Evolutionary conservation across 2,329 filamentous ascomycete genomes (phyloP), one percentile per base, ranked within the genome.

Genomic region (Claviceps sp.): DNA sequence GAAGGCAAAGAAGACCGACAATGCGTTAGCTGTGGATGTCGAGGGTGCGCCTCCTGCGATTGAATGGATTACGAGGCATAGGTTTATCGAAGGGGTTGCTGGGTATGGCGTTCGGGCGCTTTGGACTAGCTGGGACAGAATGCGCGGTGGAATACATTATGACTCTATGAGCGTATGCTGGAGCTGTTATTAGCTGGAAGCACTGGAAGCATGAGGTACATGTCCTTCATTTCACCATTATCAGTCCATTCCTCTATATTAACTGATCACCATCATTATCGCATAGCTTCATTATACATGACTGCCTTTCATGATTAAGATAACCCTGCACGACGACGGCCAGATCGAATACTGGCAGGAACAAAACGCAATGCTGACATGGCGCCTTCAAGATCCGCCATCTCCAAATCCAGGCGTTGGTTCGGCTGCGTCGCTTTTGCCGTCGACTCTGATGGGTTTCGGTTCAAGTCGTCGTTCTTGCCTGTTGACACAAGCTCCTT

Each of bases 21-120:
- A 68, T 98, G 93, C 64, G 89, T 97, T 50, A 95, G 81, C 69
- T 98, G 93, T 68, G 93, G 93, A 8, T 98, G 93, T 68, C 77
- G 87, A 63, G 91, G 91, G 1, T 97, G 91, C 68, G 80, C 87
- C 16, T 95, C 89, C 47, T 86, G 81, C 63, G 90, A 95, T 66
- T 95, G 65, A 67, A 55, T 10, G 16, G 13, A 47, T n/a, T 37
- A 47, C 11, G 39, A 51, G 43, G 30, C 7, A 7, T 22, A 1
- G 11, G 7, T 22, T 43, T 34, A 17, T 30, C 22, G 17, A 10
- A 24, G 41, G 50, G 47, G 44, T n/a, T 11, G 22, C 26, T 17
- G 11, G 41, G 17, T 37, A 38, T 26, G 56, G 50, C 55, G 57
- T 57, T 56, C 54, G 51, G 55, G 49, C 47, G 58, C 54, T 53